Conservation (phyloP, 176 grass and related monocot species). For the Poa annua region DNA sequence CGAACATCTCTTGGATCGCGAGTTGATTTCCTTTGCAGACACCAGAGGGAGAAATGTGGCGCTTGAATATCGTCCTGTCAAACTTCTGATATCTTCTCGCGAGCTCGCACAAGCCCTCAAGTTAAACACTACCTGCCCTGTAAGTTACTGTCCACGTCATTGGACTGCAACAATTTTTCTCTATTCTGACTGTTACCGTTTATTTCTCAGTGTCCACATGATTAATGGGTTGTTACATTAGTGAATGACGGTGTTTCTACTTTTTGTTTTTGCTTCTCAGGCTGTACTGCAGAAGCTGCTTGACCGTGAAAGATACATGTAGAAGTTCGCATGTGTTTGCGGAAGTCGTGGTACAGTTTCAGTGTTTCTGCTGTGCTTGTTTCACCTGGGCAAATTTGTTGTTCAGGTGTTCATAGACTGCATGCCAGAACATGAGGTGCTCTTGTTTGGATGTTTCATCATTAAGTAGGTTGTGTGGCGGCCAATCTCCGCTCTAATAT, state of each 20-base stretch:
- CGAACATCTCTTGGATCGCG: slow-evolving; percentile 85
- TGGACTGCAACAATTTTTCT: background rate
- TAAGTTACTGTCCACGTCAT: slow-evolving; percentile 53
- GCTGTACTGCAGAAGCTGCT: slow-evolving; percentile 87
- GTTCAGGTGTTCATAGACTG: slow-evolving; percentile 4
- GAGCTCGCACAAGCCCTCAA: slow-evolving; percentile 74
- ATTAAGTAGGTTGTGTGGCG: background rate
- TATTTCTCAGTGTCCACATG: background rate
- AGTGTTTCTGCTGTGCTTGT: background rate
- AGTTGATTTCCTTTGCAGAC: slow-evolving; percentile 82
- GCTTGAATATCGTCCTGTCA: slow-evolving; percentile 72
- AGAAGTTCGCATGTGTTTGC: slow-evolving; percentile 17
- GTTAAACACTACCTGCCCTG: slow-evolving; percentile 77
- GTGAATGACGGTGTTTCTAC: background rate
- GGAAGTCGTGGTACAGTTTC: background rate
- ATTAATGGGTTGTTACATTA: background rate
- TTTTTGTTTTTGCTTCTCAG: slow-evolving; percentile 52
- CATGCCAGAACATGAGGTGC: background rate
- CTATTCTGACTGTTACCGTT: background rate
- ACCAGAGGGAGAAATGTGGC: slow-evolving; percentile 66
- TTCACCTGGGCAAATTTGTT: background rate
- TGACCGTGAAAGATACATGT: slow-evolving; percentile 91
- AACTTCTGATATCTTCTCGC: slow-evolving; percentile 76
- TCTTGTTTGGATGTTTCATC: background rate
- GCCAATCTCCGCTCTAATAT: background rate